A percentile compares a stretch with the other conserved stretches of the same genome.
Conservation (phyloP, 2,329 filamentous ascomycete species). For the Orbilia brochopaga region DNA sequence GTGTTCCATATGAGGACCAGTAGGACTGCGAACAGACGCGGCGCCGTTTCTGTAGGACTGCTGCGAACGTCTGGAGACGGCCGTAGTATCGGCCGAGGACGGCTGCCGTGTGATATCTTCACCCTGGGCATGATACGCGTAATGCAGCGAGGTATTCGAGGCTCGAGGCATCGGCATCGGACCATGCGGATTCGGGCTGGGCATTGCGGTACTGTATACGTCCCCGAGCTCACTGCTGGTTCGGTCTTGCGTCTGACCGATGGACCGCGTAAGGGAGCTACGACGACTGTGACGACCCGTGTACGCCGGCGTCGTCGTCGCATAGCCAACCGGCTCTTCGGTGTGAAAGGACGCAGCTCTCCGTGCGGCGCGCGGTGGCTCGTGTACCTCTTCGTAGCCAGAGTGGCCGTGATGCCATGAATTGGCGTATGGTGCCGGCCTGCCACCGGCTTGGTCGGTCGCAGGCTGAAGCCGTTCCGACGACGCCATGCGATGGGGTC, state of each 20-base stretch:
- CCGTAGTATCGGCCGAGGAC: constrained; percentile 41
- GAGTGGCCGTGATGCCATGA: constrained; percentile 45
- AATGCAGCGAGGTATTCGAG: constrained; percentile 29
- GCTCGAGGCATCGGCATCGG: constrained; percentile 26
- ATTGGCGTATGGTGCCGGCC: constrained; percentile 21
- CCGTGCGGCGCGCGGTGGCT: constrained; percentile 24
- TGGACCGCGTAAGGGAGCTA: constrained; percentile 24
- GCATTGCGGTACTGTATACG: constrained; percentile 36
- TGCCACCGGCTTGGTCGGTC: background rate
- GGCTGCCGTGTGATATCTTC: constrained; percentile 27
- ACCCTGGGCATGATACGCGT: constrained; percentile 29
- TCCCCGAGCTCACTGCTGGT: constrained; percentile 44
- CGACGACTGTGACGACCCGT: constrained; percentile 38
- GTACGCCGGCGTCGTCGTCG: constrained; percentile 10
- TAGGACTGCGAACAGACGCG: constrained; percentile 21
- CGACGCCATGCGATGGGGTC: constrained; percentile 30
- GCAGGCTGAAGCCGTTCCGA: constrained; percentile 25
- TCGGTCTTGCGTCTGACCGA: constrained; percentile 12
- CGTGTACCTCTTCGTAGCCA: constrained; percentile 26
- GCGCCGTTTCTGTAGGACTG: constrained; percentile 31
- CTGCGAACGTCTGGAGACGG: constrained; percentile 34
- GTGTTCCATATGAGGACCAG: constrained; percentile 15
- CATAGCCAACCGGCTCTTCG: constrained; percentile 18
- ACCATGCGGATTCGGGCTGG: constrained; percentile 27
- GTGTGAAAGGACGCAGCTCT: constrained; percentile 36